Conservation (phyloP, 2,329 filamentous ascomycete species). For the Exophiala aquamarina region DNA sequence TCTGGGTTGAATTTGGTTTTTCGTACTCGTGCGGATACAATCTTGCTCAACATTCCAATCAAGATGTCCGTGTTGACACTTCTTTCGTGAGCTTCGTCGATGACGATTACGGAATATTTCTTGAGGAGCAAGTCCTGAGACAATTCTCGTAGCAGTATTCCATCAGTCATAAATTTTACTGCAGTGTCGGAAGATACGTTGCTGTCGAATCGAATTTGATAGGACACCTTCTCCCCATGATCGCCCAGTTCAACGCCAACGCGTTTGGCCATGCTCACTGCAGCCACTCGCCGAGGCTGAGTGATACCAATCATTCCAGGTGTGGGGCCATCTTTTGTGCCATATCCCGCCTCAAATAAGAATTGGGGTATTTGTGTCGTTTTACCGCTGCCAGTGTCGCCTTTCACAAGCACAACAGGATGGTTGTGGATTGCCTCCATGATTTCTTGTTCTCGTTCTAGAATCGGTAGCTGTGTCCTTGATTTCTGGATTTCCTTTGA, state of each 20-base stretch:
- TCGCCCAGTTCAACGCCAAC: slow-evolving; percentile 82
- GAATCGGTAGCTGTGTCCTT: slow-evolving; percentile 79
- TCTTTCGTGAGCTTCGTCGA: slow-evolving; percentile 95
- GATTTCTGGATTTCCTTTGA: slow-evolving; percentile 72
- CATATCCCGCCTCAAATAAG: slow-evolving; percentile 90
- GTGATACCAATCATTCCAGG: slow-evolving; percentile 94
- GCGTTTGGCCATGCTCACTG: slow-evolving; percentile 93
- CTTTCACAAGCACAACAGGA: slow-evolving; percentile 85
- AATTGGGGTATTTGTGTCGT: slow-evolving; percentile 98
- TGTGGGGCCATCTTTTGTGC: slow-evolving; percentile 71
- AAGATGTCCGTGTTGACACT: slow-evolving; percentile 97
- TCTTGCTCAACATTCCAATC: slow-evolving; percentile 94
- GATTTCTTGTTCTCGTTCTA: slow-evolving; percentile 92
- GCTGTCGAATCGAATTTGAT: slow-evolving; percentile 94
- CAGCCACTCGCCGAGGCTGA: slow-evolving; percentile 89
- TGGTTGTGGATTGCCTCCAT: slow-evolving; percentile 98
- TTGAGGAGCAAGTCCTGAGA: slow-evolving; percentile 81
- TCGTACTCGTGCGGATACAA: slow-evolving; percentile 78
- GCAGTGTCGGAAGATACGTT: slow-evolving; percentile 77
- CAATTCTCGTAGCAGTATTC: slow-evolving; percentile 88
- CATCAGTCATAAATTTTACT: slow-evolving; percentile 99
- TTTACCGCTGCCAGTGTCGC: slow-evolving; percentile 94
- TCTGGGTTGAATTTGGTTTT: slow-evolving; percentile 70
- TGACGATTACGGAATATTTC: slow-evolving; percentile 90
- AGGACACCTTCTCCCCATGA: slow-evolving; percentile 74